Evolutionary conservation across 805 yeast genomes (phyloP).

Genomic region (Schizosaccharomyces cryophilus): DNA sequence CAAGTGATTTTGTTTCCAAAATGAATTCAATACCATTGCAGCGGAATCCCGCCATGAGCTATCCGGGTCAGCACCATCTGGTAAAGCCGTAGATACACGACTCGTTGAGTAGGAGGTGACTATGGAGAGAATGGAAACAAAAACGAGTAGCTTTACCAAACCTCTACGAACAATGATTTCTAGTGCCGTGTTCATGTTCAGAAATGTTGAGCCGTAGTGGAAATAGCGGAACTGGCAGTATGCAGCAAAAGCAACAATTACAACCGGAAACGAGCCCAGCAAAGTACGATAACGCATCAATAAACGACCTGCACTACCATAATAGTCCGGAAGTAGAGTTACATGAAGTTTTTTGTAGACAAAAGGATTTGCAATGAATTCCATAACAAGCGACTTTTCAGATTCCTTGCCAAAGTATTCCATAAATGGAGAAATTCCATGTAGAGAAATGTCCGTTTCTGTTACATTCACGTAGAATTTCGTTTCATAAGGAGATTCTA

Average conservation of each 20-base stretch:
- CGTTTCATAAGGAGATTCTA: slow-evolving; percentile 40
- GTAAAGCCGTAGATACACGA: background rate
- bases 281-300: slow-evolving; percentile 58
- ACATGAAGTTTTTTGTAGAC: slow-evolving; percentile 5
- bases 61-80: background rate
- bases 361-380: slow-evolving; percentile 13
- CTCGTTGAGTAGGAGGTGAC: background rate
- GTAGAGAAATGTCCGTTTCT: slow-evolving; percentile 21
- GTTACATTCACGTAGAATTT: slow-evolving; percentile 45
- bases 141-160: background rate
- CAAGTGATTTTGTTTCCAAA: background rate
- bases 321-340: slow-evolving; percentile 24
- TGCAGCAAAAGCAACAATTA: slow-evolving; percentile 27
- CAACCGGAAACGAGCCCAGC: slow-evolving; percentile 43
- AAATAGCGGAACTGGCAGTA: slow-evolving; percentile 30
- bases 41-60: background rate
- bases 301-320: slow-evolving; percentile 38
- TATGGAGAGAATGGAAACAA: background rate
- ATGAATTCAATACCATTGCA: background rate
- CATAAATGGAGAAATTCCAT: slow-evolving; percentile 46
- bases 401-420: slow-evolving; percentile 11
- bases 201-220: slow-evolving; percentile 14
- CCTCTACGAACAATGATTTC: slow-evolving; percentile 4
- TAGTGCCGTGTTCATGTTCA: slow-evolving; percentile 18
- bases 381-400: slow-evolving; percentile 11